Percentiles rank a stretch among this genome's conserved stretches.
These are phyloP conservation scores for Zygoascus tannicola DNA, from an alignment of 805 yeast species.

Conservation along the genomic window DNA sequence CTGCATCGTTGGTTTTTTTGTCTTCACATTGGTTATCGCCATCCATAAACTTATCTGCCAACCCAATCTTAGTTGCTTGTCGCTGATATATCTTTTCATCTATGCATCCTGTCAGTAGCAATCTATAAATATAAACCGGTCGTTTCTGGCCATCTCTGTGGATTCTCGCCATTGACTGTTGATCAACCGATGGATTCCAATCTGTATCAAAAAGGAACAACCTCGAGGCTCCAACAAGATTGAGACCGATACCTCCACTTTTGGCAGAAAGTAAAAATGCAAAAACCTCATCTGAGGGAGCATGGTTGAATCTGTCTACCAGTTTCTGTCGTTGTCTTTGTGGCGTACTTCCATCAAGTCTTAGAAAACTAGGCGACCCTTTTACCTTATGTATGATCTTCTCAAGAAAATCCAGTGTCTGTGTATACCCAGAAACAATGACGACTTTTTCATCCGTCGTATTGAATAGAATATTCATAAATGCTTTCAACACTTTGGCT, in stretches of 20 bases:
- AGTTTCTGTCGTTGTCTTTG: constrained; percentile 52
- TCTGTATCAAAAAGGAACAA: constrained; percentile 83
- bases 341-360: constrained; percentile 83
- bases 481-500: constrained; percentile 45
- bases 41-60: constrained; percentile 64
- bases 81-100: constrained; percentile 93
- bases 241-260: constrained; percentile 90
- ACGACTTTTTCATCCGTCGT: constrained; percentile 64
- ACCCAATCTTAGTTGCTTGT: constrained; percentile 72
- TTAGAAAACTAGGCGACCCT: constrained; percentile 32
- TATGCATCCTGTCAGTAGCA: constrained; percentile 79
- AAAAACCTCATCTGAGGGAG: constrained; percentile 34
- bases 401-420: constrained; percentile 73
- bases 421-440: constrained; percentile 78
- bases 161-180: constrained; percentile 92
- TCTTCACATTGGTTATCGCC: constrained; percentile 9
- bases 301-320: constrained; percentile 59
- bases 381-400: constrained; percentile 36
- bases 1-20: constrained; percentile 10
- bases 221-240: constrained; percentile 83
- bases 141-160: constrained; percentile 86
- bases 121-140: constrained; percentile 72
- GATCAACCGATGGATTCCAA: constrained; percentile 92
- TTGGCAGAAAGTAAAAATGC: constrained; percentile 77
- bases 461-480: constrained; percentile 42